These are phyloP conservation scores for Elasticomyces elasticus DNA, from an alignment of 495 filamentous ascomycete genomes.

Conservation along the genomic window DNA sequence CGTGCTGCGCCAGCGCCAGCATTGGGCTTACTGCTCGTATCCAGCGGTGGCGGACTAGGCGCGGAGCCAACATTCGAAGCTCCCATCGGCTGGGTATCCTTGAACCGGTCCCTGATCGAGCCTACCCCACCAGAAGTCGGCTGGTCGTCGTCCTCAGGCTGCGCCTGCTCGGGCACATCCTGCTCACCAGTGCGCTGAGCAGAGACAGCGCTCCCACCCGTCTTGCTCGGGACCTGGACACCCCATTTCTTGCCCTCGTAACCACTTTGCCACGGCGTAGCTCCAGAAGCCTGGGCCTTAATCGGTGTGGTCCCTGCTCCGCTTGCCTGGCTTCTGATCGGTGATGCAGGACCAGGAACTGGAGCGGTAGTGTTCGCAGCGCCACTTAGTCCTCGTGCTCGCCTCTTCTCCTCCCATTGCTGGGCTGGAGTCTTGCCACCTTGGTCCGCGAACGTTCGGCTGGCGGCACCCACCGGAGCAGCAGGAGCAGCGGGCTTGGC, in stretches of 20 bases:
- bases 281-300: conserved; percentile 56
- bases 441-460: conserved; percentile 85
- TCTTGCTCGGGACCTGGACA: conserved; percentile 62
- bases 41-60: conserved; percentile 54
- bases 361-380: conserved; percentile 31
- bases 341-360: conserved; percentile 37
- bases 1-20: conserved; percentile 31
- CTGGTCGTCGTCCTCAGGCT: conserved; percentile 39
- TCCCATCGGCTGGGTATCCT: conserved; percentile 58
- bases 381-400: conserved; percentile 51
- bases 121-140: conserved; percentile 52
- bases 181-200: conserved; percentile 26
- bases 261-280: conserved; percentile 65
- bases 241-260: conserved; percentile 85
- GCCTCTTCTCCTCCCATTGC: conserved; percentile 88
- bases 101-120: conserved; percentile 68
- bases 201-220: conserved; percentile 51
- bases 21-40: conserved; percentile 51
- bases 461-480: conserved; percentile 64
- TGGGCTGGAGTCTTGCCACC: conserved; percentile 95
- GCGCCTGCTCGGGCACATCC: conserved; percentile 37
- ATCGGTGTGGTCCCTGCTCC: conserved; percentile 56
- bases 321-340: conserved; percentile 55
- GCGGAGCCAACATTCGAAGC: conserved; percentile 39
- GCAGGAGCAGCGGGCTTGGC: conserved; percentile 39